These are phyloP conservation scores for Trapa incisa DNA, from an alignment of 345 rosid genomes.

Conservation along the genomic window DNA sequence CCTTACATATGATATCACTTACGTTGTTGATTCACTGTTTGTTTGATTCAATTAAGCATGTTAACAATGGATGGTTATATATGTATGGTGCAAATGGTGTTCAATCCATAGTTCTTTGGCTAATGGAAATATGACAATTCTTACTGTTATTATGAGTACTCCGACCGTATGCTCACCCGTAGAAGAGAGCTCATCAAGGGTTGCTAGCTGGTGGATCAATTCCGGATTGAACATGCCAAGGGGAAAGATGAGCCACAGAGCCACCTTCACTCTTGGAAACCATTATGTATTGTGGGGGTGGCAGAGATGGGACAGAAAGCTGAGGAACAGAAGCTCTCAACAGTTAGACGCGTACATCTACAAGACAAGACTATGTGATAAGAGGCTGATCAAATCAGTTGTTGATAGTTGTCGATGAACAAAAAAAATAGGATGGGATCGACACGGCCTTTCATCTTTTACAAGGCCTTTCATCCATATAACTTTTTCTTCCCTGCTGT, in stretches of 20 bases:
- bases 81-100: neutral
- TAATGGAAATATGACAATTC: too few species aligned
- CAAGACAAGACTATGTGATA: slow-evolving; percentile 4
- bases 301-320: slow-evolving; percentile 78
- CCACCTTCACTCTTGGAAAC: slow-evolving; percentile 21
- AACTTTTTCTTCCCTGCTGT: neutral
- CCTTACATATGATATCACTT: neutral
- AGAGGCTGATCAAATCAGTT: neutral
- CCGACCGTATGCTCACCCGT: neutral
- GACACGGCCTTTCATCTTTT: slow-evolving; percentile 3
- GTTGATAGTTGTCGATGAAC: neutral
- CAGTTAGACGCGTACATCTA: slow-evolving; percentile 49
- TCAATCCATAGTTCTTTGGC: neutral
- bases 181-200: slow-evolving; percentile 10
- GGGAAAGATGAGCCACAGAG: neutral
- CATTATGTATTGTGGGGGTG: slow-evolving; percentile 17
- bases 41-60: neutral
- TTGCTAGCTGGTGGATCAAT: slow-evolving; percentile 31
- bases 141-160: too few species aligned
- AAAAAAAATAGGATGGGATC: neutral
- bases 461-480: slow-evolving; percentile 2
- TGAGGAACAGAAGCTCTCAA: slow-evolving; percentile 59
- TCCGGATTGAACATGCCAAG: slow-evolving; percentile 1
- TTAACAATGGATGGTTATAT: neutral
- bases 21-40: neutral